Conservation (phyloP, 1,284 basidiomycete genomes). For the Trametes versicolor region DNA sequence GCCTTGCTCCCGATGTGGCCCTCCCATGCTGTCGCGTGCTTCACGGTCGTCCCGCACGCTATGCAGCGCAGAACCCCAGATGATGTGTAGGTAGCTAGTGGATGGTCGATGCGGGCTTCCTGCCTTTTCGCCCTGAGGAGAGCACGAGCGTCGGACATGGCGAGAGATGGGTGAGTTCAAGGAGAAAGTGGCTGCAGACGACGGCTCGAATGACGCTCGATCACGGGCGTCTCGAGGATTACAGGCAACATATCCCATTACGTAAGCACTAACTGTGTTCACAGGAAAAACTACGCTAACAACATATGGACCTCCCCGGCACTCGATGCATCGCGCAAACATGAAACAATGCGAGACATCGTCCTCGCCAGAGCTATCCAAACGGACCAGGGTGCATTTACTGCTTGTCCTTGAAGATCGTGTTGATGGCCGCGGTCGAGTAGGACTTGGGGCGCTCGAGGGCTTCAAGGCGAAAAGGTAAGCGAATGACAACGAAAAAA, state of each 20-base stretch:
- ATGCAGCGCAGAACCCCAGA: conserved; percentile 74
- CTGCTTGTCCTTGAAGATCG: conserved; percentile 72
- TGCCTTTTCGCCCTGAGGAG: conserved; percentile 81
- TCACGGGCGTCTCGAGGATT: conserved; percentile 14
- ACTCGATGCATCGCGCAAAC: not conserved
- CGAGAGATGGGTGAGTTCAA: not conserved
- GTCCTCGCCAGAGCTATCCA: conserved; percentile 15
- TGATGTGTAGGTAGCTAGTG: conserved; percentile 72
- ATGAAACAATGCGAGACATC: conserved; percentile 6
- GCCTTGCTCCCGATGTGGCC: conserved; percentile 84
- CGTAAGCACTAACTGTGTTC: conserved; percentile 31
- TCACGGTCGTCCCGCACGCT: conserved; percentile 70
- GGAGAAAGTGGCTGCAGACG: not conserved
- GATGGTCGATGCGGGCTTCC: conserved; percentile 75
- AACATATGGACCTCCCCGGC: conserved; percentile 2
- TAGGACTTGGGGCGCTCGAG: conserved; percentile 91
- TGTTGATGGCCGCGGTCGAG: conserved; percentile 78
- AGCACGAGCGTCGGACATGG: conserved; percentile 78
- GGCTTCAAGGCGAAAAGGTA: conserved; percentile 52
- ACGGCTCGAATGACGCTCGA: conserved; percentile 4
- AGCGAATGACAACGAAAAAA: no score
- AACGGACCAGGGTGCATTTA: conserved; percentile 28
- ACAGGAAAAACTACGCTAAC: conserved; percentile 23
- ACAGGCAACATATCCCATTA: conserved; percentile 27
- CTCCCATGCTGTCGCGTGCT: conserved; percentile 84